Evolutionary conservation across 495 filamentous ascomycete genomes (phyloP), one percentile per base, ranked within the genome.

Genomic region (Hyaloscypha finlandica): DNA sequence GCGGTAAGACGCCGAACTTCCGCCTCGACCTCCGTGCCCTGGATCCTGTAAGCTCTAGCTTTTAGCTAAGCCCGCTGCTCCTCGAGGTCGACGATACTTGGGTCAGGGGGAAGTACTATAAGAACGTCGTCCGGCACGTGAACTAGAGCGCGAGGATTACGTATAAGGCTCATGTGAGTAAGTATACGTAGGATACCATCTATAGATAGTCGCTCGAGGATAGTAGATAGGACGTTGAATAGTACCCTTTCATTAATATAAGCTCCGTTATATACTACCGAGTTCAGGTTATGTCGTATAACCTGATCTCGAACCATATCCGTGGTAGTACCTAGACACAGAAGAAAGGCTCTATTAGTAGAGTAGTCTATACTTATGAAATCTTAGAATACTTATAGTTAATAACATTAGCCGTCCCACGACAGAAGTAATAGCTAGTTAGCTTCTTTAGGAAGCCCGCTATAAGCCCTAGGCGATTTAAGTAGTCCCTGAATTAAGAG

Each of bases 241-340:
- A 14, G 20, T 16, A 57, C 54, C 14, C 29, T 68, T 57, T 67
- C 37, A 64, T 72, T 73, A 11, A 70, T 60, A 55, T 73, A 75
- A 9, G 66, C 61, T n/a, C 33, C 33, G 16, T 69, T 56, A 60
- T 69, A 73, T 16, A 67, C 69, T n/a, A 63, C 67, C 59, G 52
- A 73, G 61, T 73, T 64, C 31, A 64, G 68, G 33, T 75, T 63
- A 54, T 75, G 64, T 48, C 71, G 62, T 66, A 73, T 73, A 57
- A 75, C 67, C 61, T 73, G 69, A 71, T 73, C 70, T 63, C 68
- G 70, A 32, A 67, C 71, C 9, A 57, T 68, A 60, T 71, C 68
- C 4, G 71, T 73, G 5, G 69, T 71, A 65, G 12, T 35, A 67
- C 39, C 65, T 66, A 66, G 54, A 59, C 29, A 59, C n/a, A n/a